Evolutionary conservation across 1,284 basidiomycete species (phyloP).

Genomic region (Anthracocystis walkeri): DNA sequence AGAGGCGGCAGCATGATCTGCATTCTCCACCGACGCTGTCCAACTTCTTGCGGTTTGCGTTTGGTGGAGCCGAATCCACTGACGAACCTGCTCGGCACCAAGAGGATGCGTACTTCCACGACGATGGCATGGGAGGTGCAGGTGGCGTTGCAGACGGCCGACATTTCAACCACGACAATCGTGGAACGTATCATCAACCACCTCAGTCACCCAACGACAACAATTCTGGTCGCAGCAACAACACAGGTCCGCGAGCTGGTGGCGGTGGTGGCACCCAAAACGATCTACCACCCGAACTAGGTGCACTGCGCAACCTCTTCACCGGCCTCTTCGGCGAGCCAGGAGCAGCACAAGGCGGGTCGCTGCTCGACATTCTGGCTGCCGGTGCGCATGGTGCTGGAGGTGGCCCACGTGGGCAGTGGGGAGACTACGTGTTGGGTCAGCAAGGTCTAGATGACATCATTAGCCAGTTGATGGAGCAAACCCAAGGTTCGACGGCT

Average conservation of each 20-base stretch:
- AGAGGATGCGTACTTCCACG: constrained; percentile 45
- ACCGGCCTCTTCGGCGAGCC: constrained; percentile 54
- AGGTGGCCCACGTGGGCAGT: constrained; percentile 44
- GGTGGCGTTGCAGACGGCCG: constrained; percentile 60
- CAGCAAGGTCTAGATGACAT: constrained; percentile 63
- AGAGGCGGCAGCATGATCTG: constrained; percentile 4
- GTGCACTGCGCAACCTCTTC: constrained; percentile 54
- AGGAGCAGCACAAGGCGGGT: constrained; percentile 30
- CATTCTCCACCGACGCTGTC: constrained; percentile 29
- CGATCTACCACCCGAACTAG: constrained; percentile 54
- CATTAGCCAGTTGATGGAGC: constrained; percentile 65
- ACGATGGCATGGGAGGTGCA: constrained; percentile 65
- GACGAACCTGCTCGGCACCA: constrained; percentile 1
- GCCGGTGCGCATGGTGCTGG: constrained; percentile 28
- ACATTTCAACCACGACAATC: constrained; percentile 60
- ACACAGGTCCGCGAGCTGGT: not conserved
- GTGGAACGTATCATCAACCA: constrained; percentile 31
- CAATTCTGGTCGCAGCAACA: not conserved
- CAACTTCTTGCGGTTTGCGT: constrained; percentile 47
- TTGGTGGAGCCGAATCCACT: constrained; percentile 34
- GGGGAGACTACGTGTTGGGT: constrained; percentile 60
- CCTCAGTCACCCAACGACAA: constrained; percentile 18
- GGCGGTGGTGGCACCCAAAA: constrained; percentile 1
- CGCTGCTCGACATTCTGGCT: constrained; percentile 50
- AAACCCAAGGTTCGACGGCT: constrained; percentile 54